Percentiles rank a stretch among this genome's conserved stretches.
These are phyloP conservation scores for Epichloe amarillans DNA, from an alignment of 2,329 filamentous ascomycete genomes.

Conservation along the genomic window DNA sequence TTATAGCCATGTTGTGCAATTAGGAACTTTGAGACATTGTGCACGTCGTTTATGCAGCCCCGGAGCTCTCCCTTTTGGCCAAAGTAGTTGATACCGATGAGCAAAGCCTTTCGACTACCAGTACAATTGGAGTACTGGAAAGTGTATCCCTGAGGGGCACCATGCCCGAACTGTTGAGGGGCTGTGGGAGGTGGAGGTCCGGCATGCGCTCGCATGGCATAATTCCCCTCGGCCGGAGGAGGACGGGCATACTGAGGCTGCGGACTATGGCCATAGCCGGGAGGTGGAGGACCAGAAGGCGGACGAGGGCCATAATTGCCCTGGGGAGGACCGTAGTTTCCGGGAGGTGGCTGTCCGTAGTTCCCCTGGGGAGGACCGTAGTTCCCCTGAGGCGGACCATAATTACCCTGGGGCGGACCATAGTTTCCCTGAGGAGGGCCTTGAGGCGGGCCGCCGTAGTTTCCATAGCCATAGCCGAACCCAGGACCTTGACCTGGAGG, in stretches of 20 bases:
- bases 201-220: conserved; percentile 2
- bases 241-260: conserved; percentile 8
- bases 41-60: conserved; percentile 71
- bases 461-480: conserved; percentile 19
- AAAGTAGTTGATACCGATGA: conserved; percentile 76
- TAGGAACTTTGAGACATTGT: conserved; percentile 61
- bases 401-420: conserved; percentile 13
- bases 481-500: conserved; percentile 11
- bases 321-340: conserved; percentile 7
- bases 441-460: conserved; percentile 13
- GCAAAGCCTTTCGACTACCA: conserved; percentile 57
- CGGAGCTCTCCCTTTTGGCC: conserved; percentile 59
- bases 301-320: conserved; percentile 10
- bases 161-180: conserved; percentile 49
- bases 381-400: conserved; percentile 12
- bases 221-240: conserved; percentile 7
- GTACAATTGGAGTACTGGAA: conserved; percentile 69
- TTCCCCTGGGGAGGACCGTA: conserved; percentile 7
- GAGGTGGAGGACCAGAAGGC: conserved; percentile 8
- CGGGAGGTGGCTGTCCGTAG: not conserved
- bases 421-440: conserved; percentile 11
- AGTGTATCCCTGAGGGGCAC: conserved; percentile 53
- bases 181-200: conserved; percentile 33
- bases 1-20: conserved; percentile 56
- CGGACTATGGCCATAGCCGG: not conserved